Base-by-base conservation (phyloP, 768 basidiomycete genomes). In the Piloderma croceum region DNA sequence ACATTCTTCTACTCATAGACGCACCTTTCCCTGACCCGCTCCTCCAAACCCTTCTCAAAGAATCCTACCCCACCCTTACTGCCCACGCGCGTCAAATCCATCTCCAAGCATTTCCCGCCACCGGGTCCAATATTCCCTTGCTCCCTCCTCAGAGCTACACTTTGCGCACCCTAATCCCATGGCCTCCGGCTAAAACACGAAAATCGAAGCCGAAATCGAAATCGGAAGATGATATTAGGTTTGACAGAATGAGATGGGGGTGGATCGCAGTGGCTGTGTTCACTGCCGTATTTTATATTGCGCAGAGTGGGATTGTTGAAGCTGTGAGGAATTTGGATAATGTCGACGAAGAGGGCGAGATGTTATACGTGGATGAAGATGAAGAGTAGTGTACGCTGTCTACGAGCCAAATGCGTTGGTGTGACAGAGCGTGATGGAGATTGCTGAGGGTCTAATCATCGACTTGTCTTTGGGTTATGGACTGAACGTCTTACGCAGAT, bases 21-120 rank as follows among this genome's bases (percentile, higher is more conserved):
- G 73, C 80, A 5, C 72, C 76, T 25, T 81, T 79, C 41, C 79
- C 83, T 1, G 78, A 87, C 47, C 60, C 76, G 3, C 55, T 78
- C 12, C 46, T 90, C 6, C 68, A 73, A 51, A 64, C 68, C 45
- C 68, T 83, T 3, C 54, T 88, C 7, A 52, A 51, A 2, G 71
- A 74, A 5, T 70, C 73, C 3, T 87, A 79, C 53, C 73, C 82
- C 1, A 54, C 63, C 7, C 67, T 90, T 31, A 60, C 73, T 10
- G 57, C 70, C 6, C 83, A 87, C 48, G 77, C 67, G 71, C 22
- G 60, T 88, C 32, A 54, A 65, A 32, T 39, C 63, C 2, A 13
- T 32, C n/a, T 38, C 49, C 6, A 35, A 38, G 9, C 23, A 40
- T 6, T 24, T 46, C n/a, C 39, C 44, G 15, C 40, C 7, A 20